Percentiles rank a stretch among this genome's conserved stretches.
Evolutionary conservation across 2,329 filamentous ascomycete species (phyloP).

Genomic region (Didymellaceae sp.): DNA sequence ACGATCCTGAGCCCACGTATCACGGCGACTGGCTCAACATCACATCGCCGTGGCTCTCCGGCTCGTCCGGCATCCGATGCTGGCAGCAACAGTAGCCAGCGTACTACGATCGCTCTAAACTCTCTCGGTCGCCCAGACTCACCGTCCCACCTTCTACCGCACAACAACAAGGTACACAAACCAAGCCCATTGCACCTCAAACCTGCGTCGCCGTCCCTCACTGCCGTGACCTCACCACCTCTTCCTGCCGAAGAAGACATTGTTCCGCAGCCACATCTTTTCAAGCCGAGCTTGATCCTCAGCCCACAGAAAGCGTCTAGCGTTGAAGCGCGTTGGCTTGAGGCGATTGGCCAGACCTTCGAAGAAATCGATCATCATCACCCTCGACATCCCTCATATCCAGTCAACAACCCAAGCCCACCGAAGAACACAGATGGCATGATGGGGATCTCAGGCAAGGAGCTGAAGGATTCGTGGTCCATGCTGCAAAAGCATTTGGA

Average conservation of each 20-base stretch:
- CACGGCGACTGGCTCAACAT: slow-evolving; percentile 21
- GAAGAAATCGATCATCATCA: slow-evolving; percentile 47
- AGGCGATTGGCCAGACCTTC: slow-evolving; percentile 47
- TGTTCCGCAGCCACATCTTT: slow-evolving; percentile 30
- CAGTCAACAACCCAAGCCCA: slow-evolving; percentile 29
- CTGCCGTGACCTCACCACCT: slow-evolving; percentile 24
- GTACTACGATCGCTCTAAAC: slow-evolving; percentile 43
- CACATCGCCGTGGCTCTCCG: slow-evolving; percentile 35
- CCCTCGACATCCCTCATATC: slow-evolving; percentile 15
- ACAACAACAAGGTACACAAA: slow-evolving; percentile 36
- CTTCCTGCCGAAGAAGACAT: slow-evolving; percentile 26
- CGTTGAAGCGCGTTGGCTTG: slow-evolving; percentile 75
- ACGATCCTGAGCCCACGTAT: slow-evolving; percentile 38
- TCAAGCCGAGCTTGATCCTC: slow-evolving; percentile 60
- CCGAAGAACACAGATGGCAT: slow-evolving; percentile 28
- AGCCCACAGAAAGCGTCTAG: slow-evolving; percentile 80
- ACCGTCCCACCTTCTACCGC: slow-evolving; percentile 28
- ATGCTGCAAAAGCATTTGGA: slow-evolving; percentile 86
- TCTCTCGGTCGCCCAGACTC: slow-evolving; percentile 30
- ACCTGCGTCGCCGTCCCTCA: slow-evolving; percentile 36
- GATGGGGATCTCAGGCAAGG: slow-evolving; percentile 30
- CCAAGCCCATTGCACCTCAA: slow-evolving; percentile 44
- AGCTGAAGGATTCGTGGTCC: slow-evolving; percentile 71
- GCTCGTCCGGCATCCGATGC: slow-evolving; percentile 41
- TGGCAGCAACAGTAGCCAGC: slow-evolving; percentile 45